Percentiles rank a stretch among this genome's conserved stretches.
Evolutionary conservation across 129 eudicot species (phyloP).

Genomic region (Pseudognaphalium luteoalbum): DNA sequence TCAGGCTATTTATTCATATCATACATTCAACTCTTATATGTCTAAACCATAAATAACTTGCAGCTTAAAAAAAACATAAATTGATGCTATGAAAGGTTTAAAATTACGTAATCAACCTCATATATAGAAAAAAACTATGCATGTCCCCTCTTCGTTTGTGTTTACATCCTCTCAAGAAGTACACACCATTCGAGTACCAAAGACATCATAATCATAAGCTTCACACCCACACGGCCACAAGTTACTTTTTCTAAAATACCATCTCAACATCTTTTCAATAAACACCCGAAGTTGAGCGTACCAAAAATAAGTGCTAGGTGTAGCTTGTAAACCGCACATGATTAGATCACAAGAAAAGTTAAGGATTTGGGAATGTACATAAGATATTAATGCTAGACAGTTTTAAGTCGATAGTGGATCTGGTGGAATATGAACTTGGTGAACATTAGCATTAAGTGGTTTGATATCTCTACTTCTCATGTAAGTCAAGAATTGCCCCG

Average conservation of each 20-base stretch:
- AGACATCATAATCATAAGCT: not conserved
- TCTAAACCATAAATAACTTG: too few species aligned
- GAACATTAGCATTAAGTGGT: slow-evolving; percentile 37
- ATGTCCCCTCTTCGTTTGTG: too few species aligned
- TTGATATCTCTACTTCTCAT: slow-evolving; percentile 82
- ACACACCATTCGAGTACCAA: not conserved
- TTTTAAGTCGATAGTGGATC: slow-evolving; percentile 14
- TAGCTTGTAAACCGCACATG: not conserved
- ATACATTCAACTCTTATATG: too few species aligned
- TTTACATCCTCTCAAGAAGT: too few species aligned
- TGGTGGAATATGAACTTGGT: slow-evolving; percentile 9
- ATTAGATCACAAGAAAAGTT: not conserved
- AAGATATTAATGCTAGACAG: not conserved
- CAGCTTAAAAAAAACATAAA: too few species aligned
- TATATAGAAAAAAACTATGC: too few species aligned
- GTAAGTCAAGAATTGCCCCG: slow-evolving; percentile 81
- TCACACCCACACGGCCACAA: not conserved
- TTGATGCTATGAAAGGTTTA: too few species aligned
- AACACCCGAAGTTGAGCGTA: not conserved
- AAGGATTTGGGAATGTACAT: not conserved
- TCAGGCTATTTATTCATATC: too few species aligned
- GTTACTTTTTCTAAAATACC: not conserved
- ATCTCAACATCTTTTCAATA: not conserved
- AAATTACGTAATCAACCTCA: too few species aligned
- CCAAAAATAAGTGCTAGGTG: too few species aligned